These are phyloP conservation scores for Coprinellus aureogranulatus DNA, from an alignment of 768 basidiomycete species.

Conservation along the genomic window DNA sequence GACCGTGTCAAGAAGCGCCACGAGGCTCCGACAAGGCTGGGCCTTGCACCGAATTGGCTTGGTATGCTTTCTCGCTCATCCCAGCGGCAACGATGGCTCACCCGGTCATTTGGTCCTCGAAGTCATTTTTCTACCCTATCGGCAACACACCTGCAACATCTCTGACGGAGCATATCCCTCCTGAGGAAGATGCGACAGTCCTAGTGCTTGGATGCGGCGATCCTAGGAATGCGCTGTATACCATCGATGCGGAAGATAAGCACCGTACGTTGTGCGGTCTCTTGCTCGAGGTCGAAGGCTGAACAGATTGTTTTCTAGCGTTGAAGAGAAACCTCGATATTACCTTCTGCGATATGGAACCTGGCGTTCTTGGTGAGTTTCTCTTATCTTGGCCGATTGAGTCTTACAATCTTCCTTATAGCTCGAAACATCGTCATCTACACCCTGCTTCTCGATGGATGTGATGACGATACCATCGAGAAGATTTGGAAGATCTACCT, in stretches of 20 bases:
- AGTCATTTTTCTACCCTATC: slow-evolving; percentile 53
- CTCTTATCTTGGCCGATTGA: background rate
- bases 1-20: too few relatives aligned
- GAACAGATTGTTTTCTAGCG: background rate
- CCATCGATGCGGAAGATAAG: slow-evolving; percentile 31
- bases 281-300: too few relatives aligned
- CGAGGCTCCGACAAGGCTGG: too few relatives aligned
- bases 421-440: slow-evolving; percentile 50
- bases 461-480: slow-evolving; percentile 1
- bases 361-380: slow-evolving; percentile 43
- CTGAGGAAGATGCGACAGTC: slow-evolving; percentile 44
- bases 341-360: slow-evolving; percentile 52
- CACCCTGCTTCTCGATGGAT: slow-evolving; percentile 38
- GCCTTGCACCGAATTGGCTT: too few relatives aligned
- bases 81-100: slow-evolving; percentile 41
- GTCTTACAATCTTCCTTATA: slow-evolving; percentile 16
- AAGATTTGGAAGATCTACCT: slow-evolving; percentile 46
- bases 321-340: slow-evolving; percentile 36
- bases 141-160: slow-evolving; percentile 58
- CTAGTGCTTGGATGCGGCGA: slow-evolving; percentile 60
- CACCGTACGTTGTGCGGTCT: slow-evolving; percentile 18
- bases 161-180: slow-evolving; percentile 47
- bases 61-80: too few relatives aligned
- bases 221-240: slow-evolving; percentile 52
- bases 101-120: slow-evolving; percentile 41